Evolutionary conservation across 768 basidiomycete species (phyloP), one percentile per base, ranked within the genome.

Genomic region (Calocera viscosa): DNA sequence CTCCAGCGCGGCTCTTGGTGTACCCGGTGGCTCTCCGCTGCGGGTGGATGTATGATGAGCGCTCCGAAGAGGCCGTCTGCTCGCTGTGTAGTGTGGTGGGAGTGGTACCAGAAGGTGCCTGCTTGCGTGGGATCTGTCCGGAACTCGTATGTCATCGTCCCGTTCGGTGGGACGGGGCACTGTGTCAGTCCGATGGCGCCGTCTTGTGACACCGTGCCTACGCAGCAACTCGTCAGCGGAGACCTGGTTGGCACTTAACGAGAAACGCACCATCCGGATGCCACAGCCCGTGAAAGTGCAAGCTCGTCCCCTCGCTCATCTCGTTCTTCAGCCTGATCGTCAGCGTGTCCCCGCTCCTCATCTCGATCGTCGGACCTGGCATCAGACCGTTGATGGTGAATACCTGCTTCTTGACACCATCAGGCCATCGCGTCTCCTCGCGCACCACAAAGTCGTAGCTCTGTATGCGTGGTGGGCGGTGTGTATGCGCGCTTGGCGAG

Each of bases 341-440:
- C 12, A 70, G 64, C 24, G 53, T 65, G 41, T 70, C 70, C 22
- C 70, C 70, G 8, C 68, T 63, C 14, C 70, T 24, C n/a, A 66
- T 63, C 64, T 70, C 70, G 53, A 70, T 69, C 24, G 70, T 70
- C 49, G 70, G 70, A 1, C 70, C 70, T 30, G 70, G 70, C 32
- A 70, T 24, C 63, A 41, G 24, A 43, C 68, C 66, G 43, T 70
- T 70, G 33, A 70, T 63, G n/a, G 68, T 69, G 16, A 64, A 65
- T 19, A 70, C 65, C 17, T n/a, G 17, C 35, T 70, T 70, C 30
- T 67, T 17, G 30, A 70, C 68, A 12, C 70, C 70, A 65, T 70
- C 70, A 17, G 68, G 69, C 1, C 33, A 30, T n/a, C 66, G 66
- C 2, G 65, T 12, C 49, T 69, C 68, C 17, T 67, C n/a, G 40